Evolutionary conservation across 2,329 filamentous ascomycete species (phyloP).

Genomic region (Dendrostoma leiphaemia): DNA sequence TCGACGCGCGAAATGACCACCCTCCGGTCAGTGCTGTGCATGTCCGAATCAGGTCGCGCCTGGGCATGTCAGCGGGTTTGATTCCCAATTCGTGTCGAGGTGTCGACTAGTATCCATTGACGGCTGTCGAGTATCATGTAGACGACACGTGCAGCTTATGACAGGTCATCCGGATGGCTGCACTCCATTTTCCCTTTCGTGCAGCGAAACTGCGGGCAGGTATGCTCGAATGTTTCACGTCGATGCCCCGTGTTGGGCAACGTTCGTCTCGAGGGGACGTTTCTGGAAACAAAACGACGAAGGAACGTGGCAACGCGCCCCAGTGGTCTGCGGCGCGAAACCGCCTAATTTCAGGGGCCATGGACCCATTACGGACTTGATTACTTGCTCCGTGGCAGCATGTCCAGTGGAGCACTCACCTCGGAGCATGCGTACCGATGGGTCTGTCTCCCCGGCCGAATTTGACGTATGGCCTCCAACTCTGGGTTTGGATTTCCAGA

Average conservation of each 20-base stretch:
- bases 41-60: background rate
- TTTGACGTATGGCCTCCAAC: background rate
- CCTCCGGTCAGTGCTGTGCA: background rate
- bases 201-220: too few relatives aligned
- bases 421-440: background rate
- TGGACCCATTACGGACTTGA: background rate
- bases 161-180: too few relatives aligned
- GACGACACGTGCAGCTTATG: too few relatives aligned
- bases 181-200: too few relatives aligned
- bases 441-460: background rate
- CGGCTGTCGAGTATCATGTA: too few relatives aligned
- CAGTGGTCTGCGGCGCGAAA: background rate
- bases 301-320: background rate
- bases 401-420: background rate
- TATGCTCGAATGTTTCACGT: too few relatives aligned
- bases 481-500: background rate
- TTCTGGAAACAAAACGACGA: background rate
- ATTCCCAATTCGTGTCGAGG: too few relatives aligned
- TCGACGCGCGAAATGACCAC: background rate
- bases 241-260: too few relatives aligned
- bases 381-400: background rate
- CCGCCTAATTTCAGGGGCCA: background rate
- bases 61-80: background rate
- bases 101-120: too few relatives aligned
- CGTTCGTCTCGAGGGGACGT: background rate